These are phyloP conservation scores for Pseudopithomyces chartarum DNA, from an alignment of 2,329 filamentous ascomycete genomes.

Conservation along the genomic window DNA sequence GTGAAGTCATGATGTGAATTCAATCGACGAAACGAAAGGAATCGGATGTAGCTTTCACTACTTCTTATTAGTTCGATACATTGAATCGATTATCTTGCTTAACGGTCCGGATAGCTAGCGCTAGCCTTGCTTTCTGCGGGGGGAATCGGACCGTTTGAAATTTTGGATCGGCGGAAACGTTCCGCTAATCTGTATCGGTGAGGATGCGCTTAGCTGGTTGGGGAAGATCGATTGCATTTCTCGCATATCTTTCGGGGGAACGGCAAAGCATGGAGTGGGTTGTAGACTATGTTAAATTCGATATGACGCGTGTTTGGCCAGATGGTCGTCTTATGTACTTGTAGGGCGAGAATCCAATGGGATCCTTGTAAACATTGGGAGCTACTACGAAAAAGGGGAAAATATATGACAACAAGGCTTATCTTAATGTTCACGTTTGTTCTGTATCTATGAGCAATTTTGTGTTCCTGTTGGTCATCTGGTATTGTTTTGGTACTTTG, in stretches of 20 bases:
- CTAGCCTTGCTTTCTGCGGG: not conserved
- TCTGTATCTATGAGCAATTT: no score
- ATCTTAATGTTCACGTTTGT: no score
- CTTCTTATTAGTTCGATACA: not conserved
- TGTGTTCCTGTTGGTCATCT: no score
- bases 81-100: not conserved
- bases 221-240: not conserved
- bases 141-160: not conserved
- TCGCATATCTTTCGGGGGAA: not conserved
- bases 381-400: no score
- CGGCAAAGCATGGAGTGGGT: no score
- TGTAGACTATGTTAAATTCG: no score
- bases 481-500: no score
- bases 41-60: not conserved
- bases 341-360: no score
- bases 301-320: no score
- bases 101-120: not conserved
- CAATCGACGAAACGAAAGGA: not conserved
- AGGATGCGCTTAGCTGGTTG: not conserved
- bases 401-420: no score
- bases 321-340: no score
- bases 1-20: constrained; percentile 18
- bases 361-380: no score
- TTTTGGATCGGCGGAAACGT: not conserved
- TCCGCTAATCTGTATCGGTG: not conserved